Base-by-base conservation (phyloP, 1,139 yeast genomes). In the Barnettozyma hawaiiensis region DNA sequence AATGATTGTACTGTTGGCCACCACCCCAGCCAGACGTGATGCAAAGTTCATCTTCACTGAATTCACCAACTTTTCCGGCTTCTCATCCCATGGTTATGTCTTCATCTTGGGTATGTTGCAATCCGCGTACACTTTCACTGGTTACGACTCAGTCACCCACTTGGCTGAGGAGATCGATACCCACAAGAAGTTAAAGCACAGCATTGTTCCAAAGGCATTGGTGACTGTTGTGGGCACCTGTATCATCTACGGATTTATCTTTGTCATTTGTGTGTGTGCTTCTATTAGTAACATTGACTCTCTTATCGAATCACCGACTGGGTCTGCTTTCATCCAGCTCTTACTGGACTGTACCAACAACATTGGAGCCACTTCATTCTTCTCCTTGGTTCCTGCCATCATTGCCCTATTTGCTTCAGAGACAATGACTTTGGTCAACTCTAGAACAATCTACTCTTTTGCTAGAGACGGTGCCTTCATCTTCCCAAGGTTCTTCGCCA, bases 91-190 rank as follows among this genome's bases (percentile, higher is more conserved):
- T 40, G 54, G 56, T 3, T 48, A 52, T 32, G 59, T 56, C 35
- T 56, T 56, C 47, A 53, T 56, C 24, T 38, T 56, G 29, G 60
- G 60, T 35, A 41, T 56, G 19, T 41, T 56, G 15, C 60, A 54
- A 35, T 46, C 52, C 26, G 56, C 56, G 8, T 52, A 49, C 38
- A 52, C 58, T 12, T 51, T 55, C 42, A 52, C 59, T 6, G 56
- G 57, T 28, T 81, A 78, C 56, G 89, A 81, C 58, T 73, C 82
- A 5, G 78, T 81, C 47, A 77, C 81, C 34, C 89, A 81, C 59
- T 73, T 81, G 72, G 71, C 79, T 16, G 90, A 81, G 60, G 89
- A 82, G 57, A 81, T 83, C 7, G 24, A 36, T 21, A 62, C 67
- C 28, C 72, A 76, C 52, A 84, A 86, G n/a, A 65, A 48, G 7